phyloP scores from a whole-genome alignment of 192 early-diverging fungal genomes.

The Backusella tarrabulga region DNA sequence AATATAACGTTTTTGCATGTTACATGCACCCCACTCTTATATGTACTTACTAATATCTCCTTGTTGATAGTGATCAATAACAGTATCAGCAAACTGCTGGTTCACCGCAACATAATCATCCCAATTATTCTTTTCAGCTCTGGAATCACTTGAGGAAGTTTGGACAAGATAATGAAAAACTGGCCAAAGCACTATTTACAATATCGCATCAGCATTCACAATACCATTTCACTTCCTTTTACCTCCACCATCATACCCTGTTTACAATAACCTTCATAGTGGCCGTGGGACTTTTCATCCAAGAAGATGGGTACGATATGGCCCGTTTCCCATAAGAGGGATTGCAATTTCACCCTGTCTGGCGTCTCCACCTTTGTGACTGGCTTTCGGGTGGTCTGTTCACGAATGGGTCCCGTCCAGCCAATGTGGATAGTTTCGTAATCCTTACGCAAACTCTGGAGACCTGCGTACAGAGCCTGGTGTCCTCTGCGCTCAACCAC shows the following conservation, averaged over 20 bases:
- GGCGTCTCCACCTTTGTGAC: conserved; percentile 51
- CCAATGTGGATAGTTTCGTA: conserved; percentile 73
- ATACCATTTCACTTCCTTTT: no score
- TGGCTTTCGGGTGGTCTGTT: conserved; percentile 34
- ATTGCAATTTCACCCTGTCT: conserved; percentile 57
- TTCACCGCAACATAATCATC: conserved; percentile 82
- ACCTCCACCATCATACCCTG: conserved; percentile 45
- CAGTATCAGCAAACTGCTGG: conserved; percentile 73
- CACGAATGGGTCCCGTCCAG: conserved; percentile 66
- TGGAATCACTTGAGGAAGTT: conserved; percentile 67
- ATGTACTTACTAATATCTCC: conserved; percentile 71
- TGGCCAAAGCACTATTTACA: conserved; percentile 81
- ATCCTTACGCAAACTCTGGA: conserved; percentile 64
- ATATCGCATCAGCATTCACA: no score
- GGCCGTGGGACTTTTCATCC: conserved; percentile 74
- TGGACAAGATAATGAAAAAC: conserved; percentile 94
- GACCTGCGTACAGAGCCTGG: conserved; percentile 87
- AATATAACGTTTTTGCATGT: not conserved
- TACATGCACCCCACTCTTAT: not conserved
- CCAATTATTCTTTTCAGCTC: conserved; percentile 69
- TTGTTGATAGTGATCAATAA: conserved; percentile 66
- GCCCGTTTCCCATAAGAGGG: conserved; percentile 55
- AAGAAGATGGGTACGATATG: conserved; percentile 81
- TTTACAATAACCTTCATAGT: conserved; percentile 99
- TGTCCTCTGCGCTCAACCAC: conserved; percentile 69